A percentile compares a stretch with the other conserved stretches of the same genome.
These are phyloP conservation scores for Dendrobium huoshanense DNA, from an alignment of 106 monocot genomes.

Conservation along the genomic window DNA sequence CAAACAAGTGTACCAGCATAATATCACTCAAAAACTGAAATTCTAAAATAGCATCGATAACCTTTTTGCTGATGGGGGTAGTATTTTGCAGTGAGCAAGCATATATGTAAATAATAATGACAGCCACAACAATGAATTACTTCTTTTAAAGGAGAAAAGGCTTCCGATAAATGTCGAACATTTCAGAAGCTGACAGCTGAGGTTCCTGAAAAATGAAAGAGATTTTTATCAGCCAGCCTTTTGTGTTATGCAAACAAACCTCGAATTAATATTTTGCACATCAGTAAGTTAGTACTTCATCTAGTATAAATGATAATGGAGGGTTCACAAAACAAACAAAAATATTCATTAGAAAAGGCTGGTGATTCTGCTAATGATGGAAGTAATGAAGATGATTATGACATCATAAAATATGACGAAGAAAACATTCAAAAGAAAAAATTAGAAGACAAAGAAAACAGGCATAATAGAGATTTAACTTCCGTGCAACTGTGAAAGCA, in stretches of 20 bases:
- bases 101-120: background rate
- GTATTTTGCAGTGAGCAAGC: background rate
- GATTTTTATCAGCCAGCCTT: background rate
- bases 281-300: background rate
- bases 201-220: slow-evolving; percentile 40
- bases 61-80: background rate
- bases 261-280: too few relatives aligned
- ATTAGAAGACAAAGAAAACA: background rate
- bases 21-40: background rate
- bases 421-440: background rate
- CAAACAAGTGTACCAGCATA: background rate
- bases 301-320: background rate
- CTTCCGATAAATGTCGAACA: slow-evolving; percentile 42
- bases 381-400: background rate
- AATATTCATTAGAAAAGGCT: background rate
- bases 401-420: background rate
- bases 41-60: background rate
- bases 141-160: slow-evolving; percentile 37
- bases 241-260: too few relatives aligned
- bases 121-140: background rate
- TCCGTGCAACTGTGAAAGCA: background rate
- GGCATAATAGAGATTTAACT: background rate
- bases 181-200: slow-evolving; percentile 47
- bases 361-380: background rate
- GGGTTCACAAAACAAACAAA: background rate